A percentile compares a stretch with the other conserved stretches of the same genome.
These are phyloP conservation scores for Komagataella ulmi DNA, from an alignment of 805 yeast species.

Conservation along the genomic window DNA sequence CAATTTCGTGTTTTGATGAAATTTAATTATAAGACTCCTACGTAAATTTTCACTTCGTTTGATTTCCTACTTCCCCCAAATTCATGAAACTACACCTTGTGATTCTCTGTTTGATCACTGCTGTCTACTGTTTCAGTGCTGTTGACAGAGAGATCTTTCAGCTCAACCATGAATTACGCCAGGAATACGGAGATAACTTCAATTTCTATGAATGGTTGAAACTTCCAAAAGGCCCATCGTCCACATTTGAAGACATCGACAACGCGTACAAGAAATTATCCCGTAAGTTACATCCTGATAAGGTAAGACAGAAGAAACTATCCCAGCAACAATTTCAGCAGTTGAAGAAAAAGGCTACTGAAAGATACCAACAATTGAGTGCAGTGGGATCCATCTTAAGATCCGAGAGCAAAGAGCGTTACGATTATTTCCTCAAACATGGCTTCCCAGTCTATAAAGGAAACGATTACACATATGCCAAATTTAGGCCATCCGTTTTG, in stretches of 20 bases:
- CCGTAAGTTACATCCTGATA: conserved; percentile 77
- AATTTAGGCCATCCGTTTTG: conserved; percentile 55
- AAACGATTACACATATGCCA: conserved; percentile 46
- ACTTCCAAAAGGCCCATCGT: conserved; percentile 24
- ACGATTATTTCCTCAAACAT: conserved; percentile 68
- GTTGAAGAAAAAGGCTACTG: conserved; percentile 37
- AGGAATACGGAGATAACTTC: conserved; percentile 46
- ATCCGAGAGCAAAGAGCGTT: conserved; percentile 48
- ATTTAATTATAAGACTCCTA: neutral
- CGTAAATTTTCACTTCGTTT: neutral
- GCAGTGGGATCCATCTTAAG: conserved; percentile 64
- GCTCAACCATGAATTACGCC: conserved; percentile 47
- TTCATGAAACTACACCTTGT: neutral
- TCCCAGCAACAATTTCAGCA: conserved; percentile 13
- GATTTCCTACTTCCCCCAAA: neutral
- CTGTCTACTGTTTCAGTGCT: conserved; percentile 15
- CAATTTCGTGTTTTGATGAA: neutral
- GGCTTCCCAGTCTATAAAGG: conserved; percentile 85
- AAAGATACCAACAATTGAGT: conserved; percentile 67
- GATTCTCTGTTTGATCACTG: neutral
- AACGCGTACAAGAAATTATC: conserved; percentile 63
- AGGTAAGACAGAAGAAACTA: conserved; percentile 24
- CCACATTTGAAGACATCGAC: conserved; percentile 39
- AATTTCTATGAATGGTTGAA: conserved; percentile 62
- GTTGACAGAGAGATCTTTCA: conserved; percentile 76